Evolutionary conservation across 192 early-diverging fungal species (phyloP).

Genomic region (Linnemannia schmuckeri): DNA sequence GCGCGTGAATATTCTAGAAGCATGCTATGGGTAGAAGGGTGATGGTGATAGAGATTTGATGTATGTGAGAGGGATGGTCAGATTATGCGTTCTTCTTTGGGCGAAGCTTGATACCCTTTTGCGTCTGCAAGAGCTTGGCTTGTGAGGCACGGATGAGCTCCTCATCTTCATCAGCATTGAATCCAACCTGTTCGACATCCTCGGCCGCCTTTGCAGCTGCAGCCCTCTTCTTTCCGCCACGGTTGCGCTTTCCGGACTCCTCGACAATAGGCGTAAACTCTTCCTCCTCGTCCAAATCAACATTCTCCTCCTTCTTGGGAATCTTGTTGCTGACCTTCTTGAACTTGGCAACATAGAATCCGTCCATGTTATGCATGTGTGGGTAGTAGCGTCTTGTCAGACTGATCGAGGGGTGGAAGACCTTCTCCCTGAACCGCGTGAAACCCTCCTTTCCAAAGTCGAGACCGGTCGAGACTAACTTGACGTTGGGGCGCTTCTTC

Average conservation of each 20-base stretch:
- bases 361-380: constrained; percentile 99
- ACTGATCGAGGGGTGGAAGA: constrained; percentile 86
- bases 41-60: not conserved
- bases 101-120: constrained; percentile 55
- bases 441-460: constrained; percentile 98
- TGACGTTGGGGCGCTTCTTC: constrained; percentile 93
- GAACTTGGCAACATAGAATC: constrained; percentile 98
- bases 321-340: constrained; percentile 95
- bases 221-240: constrained; percentile 36
- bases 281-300: constrained; percentile 57
- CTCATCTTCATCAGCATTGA: constrained; percentile 50
- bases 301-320: constrained; percentile 52
- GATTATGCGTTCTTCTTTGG: constrained; percentile 32
- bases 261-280: constrained; percentile 51
- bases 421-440: constrained; percentile 85
- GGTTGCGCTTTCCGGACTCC: constrained; percentile 38
- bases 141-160: constrained; percentile 47
- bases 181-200: constrained; percentile 24
- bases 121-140: constrained; percentile 49
- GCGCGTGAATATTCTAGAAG: not conserved
- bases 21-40: not conserved
- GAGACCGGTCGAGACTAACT: constrained; percentile 89
- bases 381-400: constrained; percentile 95
- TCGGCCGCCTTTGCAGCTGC: constrained; percentile 2
- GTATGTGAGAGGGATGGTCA: not conserved